Base-by-base conservation (phyloP, 768 basidiomycete genomes). In the Kwoniella europaea region DNA sequence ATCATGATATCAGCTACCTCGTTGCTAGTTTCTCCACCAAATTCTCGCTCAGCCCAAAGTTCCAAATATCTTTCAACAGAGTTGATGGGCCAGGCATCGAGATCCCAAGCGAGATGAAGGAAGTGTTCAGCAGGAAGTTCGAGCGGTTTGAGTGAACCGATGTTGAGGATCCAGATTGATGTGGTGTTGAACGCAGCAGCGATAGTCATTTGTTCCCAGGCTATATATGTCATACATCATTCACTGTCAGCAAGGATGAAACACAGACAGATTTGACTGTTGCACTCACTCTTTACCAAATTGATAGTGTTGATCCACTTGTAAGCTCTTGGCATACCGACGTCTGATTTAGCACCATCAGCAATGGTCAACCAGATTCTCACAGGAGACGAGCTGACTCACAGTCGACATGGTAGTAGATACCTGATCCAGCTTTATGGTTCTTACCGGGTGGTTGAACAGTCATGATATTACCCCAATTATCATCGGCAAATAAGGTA, bases 131-230 rank as follows among this genome's bases (percentile, higher is more conserved):
- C 89, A 63, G 89, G 88, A 63, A 90, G 87, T 74, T 92, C 91
- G 71, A 89, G 89, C 2, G 90, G 90, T 79, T 91, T 91, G 63
- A 92, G 82, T 74, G 91, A 90, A 16, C 91, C 91, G 65, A 92
- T 90, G 78, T 91, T 92, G 65, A 92, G 81, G 55, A 92, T 87
- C 90, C 90, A 91, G 57, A 92, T 83, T 16, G 85, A 85, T 13
- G 85, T 87, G 9, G 89, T 89, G 29, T 88, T 84, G 29, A 88
- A 87, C 18, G 88, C 87, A 13, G 88, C 85, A 0, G 90, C 89
- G 22, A 90, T 84, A 24, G 89, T 88, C 86, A 92, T 87, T 84
- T 91, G 90, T 73, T 92, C 89, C 80, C 87, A 88, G 7, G 88
- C 86, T 88, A 27, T 3, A 27, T 27, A 3, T 27, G 27, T 27